phyloP scores from a whole-genome alignment of 2,329 filamentous ascomycete species.

The Penicillium sp. region DNA sequence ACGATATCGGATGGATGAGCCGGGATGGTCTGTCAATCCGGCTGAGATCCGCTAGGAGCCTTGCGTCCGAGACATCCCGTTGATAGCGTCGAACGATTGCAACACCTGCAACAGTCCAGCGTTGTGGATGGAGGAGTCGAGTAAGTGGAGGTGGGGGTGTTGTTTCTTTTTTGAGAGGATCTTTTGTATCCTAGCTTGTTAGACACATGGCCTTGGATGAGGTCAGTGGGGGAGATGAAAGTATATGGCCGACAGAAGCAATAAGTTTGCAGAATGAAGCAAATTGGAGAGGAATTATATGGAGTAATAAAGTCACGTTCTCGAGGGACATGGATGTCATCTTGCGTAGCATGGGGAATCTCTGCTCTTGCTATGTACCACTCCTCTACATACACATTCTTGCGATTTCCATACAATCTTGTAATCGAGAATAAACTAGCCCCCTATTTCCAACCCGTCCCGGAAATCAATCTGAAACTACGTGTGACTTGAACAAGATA shows the following conservation, averaged over 20 bases:
- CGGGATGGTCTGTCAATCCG: conserved; percentile 18
- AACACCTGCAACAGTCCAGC: conserved; percentile 21
- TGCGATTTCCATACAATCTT: neutral
- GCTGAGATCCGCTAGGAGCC: conserved; percentile 25
- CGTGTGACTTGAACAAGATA: neutral
- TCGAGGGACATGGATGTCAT: neutral
- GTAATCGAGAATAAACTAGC: neutral
- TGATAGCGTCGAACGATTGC: conserved; percentile 24
- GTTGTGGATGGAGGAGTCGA: conserved; percentile 11
- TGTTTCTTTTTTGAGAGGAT: neutral
- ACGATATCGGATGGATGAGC: conserved; percentile 21
- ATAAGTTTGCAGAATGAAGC: conserved; percentile 4
- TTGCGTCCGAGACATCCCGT: conserved; percentile 26
- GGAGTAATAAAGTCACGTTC: neutral
- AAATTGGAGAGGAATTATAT: neutral
- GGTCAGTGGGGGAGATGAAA: neutral
- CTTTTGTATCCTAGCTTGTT: neutral
- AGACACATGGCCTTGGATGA: conserved; percentile 2
- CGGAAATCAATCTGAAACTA: conserved; percentile 11
- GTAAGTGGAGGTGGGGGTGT: conserved; percentile 13
- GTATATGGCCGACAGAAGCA: conserved; percentile 4
- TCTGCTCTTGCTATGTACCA: no score
- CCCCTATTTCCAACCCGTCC: neutral
- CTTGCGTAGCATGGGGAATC: neutral
- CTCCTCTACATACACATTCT: neutral